Percentiles rank a stretch among this genome's conserved stretches.
Conservation (phyloP, 192 early-diverging fungal genomes). For the Podila epigama region DNA sequence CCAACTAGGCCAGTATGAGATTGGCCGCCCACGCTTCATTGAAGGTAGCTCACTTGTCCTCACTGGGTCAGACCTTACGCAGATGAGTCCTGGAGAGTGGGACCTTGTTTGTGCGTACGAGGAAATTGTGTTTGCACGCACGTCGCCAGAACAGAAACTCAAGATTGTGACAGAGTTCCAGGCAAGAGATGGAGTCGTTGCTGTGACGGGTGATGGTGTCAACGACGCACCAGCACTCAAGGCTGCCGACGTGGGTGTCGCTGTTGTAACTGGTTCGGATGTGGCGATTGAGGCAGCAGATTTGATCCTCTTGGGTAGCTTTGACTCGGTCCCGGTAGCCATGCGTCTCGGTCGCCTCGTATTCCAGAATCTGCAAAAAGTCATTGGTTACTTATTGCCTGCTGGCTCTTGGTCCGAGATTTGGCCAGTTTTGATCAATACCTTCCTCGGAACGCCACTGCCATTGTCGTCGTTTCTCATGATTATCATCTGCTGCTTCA, state of each 20-base stretch:
- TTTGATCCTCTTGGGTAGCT: conserved; percentile 66
- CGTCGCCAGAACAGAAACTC: conserved; percentile 88
- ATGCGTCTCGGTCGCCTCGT: conserved; percentile 84
- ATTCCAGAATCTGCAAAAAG: conserved; percentile 91
- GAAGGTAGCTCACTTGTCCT: conserved; percentile 59
- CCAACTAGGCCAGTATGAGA: conserved; percentile 12
- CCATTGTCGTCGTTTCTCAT: conserved; percentile 83
- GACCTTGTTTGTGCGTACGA: conserved; percentile 71
- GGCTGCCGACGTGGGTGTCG: conserved; percentile 88
- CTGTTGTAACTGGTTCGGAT: conserved; percentile 88
- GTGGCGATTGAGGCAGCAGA: conserved; percentile 77
- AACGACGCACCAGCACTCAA: conserved; percentile 94
- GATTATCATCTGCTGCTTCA: conserved; percentile 59
- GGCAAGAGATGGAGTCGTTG: conserved; percentile 77
- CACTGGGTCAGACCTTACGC: conserved; percentile 70
- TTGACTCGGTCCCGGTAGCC: conserved; percentile 58
- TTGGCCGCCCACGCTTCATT: conserved; percentile 25
- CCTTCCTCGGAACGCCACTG: conserved; percentile 82
- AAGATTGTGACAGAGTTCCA: conserved; percentile 73
- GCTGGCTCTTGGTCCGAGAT: conserved; percentile 81
- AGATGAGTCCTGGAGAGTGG: conserved; percentile 74
- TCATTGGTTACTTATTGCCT: conserved; percentile 83
- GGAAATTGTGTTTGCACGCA: conserved; percentile 88
- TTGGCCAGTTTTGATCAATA: conserved; percentile 76
- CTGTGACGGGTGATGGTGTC: conserved; percentile 92